Evolutionary conservation across 805 yeast genomes (phyloP), one percentile per base, ranked within the genome.

Genomic region (Clavispora asparagi): DNA sequence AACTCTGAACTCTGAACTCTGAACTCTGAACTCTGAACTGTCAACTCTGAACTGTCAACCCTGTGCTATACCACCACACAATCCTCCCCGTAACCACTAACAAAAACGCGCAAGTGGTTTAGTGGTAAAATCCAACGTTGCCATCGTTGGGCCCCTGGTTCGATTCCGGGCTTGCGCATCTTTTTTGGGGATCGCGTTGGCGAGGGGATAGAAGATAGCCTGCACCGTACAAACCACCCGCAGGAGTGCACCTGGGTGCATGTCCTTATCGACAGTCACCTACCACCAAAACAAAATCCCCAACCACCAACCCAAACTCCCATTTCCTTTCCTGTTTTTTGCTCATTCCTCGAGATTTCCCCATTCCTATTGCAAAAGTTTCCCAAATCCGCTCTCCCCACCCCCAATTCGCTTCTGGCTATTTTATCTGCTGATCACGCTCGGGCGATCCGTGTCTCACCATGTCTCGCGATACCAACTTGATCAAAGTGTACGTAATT

Each of bases 81-180:
- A 19, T 4, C 23, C 23, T 19, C 23, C 23, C 29, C 29, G 14
- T 8, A 9, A 1, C 13, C 16, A 7, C 17, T 38, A 7, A 14
- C 6, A 4, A 3, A 33, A 33, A 8, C 28, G 52, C 55, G 52
- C 53, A 48, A 47, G 52, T 48, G 54, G 52, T 51, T 48, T 50
- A 50, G 51, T 50, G 54, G 54, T 50, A 50, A 50, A 50, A 50
- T 50, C 49, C 54, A 47, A 44, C 54, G 48, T 47, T 47, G 50
- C 50, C 50, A 47, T 47, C 47, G 50, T 40, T 47, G 50, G 47
- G 50, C 50, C 50, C 56, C 56, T 48, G 56, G 56, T 53, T 53
- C 56, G 56, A 53, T 53, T 53, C 56, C 56, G 54, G 56, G 56
- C 55, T 53, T 51, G 56, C 56, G 56, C 56, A 52, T 42, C 39